phyloP scores from a whole-genome alignment of 2,329 filamentous ascomycete genomes.

The Colletotrichum sansevieriae region DNA sequence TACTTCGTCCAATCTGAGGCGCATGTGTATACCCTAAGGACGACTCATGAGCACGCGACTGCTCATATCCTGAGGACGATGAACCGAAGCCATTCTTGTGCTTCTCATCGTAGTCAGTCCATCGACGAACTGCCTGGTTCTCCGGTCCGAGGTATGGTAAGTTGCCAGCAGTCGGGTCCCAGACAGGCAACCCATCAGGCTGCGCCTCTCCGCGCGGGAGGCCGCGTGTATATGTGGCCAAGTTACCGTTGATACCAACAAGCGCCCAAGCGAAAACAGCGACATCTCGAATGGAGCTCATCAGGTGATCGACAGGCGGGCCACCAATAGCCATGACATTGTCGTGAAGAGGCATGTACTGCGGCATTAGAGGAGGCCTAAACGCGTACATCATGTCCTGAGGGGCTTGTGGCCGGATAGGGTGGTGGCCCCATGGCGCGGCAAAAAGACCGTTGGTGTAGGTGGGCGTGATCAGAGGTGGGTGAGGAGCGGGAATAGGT shows the following conservation, averaged over 20 bases:
- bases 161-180: slow-evolving; percentile 61
- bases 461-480: slow-evolving; percentile 60
- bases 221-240: slow-evolving; percentile 74
- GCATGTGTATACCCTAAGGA: slow-evolving; percentile 18
- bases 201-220: slow-evolving; percentile 73
- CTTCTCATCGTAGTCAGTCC: slow-evolving; percentile 44
- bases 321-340: slow-evolving; percentile 62
- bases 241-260: slow-evolving; percentile 81
- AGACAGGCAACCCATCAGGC: slow-evolving; percentile 70
- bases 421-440: slow-evolving; percentile 81
- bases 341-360: slow-evolving; percentile 59
- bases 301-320: slow-evolving; percentile 73
- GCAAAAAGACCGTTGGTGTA: slow-evolving; percentile 78
- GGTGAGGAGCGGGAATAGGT: slow-evolving; percentile 71
- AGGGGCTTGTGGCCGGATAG: slow-evolving; percentile 64
- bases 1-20: slow-evolving; percentile 16
- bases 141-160: slow-evolving; percentile 52
- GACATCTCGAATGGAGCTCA: slow-evolving; percentile 85
- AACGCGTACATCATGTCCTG: slow-evolving; percentile 59
- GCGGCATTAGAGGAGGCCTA: slow-evolving; percentile 57
- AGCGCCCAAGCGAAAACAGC: slow-evolving; percentile 91
- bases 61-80: slow-evolving; percentile 19
- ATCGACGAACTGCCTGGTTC: slow-evolving; percentile 50
- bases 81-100: slow-evolving; percentile 22
- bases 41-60: slow-evolving; percentile 10